Evolutionary conservation across 2,329 filamentous ascomycete genomes (phyloP).

Genomic region (Plectosphaerella plurivora): DNA sequence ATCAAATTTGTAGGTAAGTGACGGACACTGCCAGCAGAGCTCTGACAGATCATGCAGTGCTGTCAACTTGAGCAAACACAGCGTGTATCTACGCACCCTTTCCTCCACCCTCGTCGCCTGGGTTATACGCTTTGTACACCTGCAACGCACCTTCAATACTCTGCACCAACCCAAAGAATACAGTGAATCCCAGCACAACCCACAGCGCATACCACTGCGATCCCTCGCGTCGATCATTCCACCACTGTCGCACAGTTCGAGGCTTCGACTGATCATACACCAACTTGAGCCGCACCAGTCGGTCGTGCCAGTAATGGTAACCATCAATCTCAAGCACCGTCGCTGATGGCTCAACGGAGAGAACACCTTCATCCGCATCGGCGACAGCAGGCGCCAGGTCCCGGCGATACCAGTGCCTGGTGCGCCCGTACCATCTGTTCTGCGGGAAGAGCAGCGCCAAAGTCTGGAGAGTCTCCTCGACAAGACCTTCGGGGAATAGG

Average conservation of each 20-base stretch:
- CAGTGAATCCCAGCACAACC: slow-evolving; percentile 30
- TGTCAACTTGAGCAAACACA: no score
- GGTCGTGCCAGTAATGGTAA: neutral
- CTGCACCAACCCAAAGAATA: slow-evolving; percentile 35
- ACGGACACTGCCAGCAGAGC: no score
- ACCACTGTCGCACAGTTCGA: neutral
- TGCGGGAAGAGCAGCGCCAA: neutral
- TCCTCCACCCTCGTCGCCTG: neutral
- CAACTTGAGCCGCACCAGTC: neutral
- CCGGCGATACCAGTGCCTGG: neutral
- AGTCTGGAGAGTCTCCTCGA: neutral
- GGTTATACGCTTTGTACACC: slow-evolving; percentile 19
- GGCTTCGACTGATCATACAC: neutral
- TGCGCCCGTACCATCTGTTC: neutral
- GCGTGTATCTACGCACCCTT: no score
- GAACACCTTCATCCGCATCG: neutral
- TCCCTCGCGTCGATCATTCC: neutral
- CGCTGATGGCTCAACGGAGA: neutral
- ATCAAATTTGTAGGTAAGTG: no score
- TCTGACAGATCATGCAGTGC: no score
- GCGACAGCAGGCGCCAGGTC: neutral
- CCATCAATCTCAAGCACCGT: neutral
- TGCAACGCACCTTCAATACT: slow-evolving; percentile 35
- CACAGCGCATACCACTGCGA: slow-evolving; percentile 43
- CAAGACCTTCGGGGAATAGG: neutral